Base-by-base conservation (phyloP, 208 protist species). In the Crithidia bombi region DNA sequence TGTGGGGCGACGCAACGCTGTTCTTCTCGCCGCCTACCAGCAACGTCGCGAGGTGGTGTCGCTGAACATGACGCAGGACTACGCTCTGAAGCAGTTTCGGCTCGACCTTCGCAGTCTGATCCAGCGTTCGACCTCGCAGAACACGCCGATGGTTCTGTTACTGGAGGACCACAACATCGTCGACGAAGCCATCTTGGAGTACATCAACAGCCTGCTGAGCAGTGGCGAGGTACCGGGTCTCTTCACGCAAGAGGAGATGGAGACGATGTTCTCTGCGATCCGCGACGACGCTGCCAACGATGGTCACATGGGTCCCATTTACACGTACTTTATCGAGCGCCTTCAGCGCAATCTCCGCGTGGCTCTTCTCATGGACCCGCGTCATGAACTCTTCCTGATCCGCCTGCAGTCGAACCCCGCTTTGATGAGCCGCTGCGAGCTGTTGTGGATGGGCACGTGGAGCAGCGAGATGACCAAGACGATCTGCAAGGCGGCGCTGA, bases 131-230 rank as follows among this genome's bases (percentile, higher is more conserved):
- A 90, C 84, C 6, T 67, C 67, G 62, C 85, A 95, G 62, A 92
- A 96, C 69, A 82, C 83, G 52, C 85, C 98, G 26, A 85, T 93
- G n/a, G 96, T 99, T 55, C 77, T 99, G 4, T 84, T 99, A 25
- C 96, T 98, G 54, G 98, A 99, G 66, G 97, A 99, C 64, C 93
- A 97, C 73, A 95, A 99, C 77, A 91, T 99, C 55, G 97, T 98
- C 36, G 69, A 98, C 25, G 98, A 99, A 69, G 62, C 81, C 12
- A 99, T 99, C 85, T 78, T 99, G 19, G 98, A 99, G 84, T 92
- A 97, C 67, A 86, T 99, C 64, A 99, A 99, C 79, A 91, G 93
- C 46, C 76, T 97, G 35, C 79, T 98, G 36, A 94, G 91, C 71
- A 92, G 89, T 70, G 95, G 95, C 43, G 93, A 98, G 67, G 87